These are phyloP conservation scores for Wickerhamiella siamensis DNA, from an alignment of 805 yeast species.

Conservation along the genomic window DNA sequence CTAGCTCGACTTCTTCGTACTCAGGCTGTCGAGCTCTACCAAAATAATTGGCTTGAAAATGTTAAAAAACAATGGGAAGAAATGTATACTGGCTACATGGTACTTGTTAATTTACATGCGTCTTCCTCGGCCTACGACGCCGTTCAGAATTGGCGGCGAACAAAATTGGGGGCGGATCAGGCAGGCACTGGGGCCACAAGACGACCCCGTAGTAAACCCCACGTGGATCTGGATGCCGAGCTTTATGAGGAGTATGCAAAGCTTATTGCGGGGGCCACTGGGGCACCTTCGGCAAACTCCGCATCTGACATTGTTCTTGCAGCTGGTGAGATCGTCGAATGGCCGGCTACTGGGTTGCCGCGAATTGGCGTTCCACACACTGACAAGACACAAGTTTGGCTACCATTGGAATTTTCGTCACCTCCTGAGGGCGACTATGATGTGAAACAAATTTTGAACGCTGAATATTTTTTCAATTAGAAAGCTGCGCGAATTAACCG, in stretches of 20 bases:
- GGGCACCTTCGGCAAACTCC: conserved; percentile 32
- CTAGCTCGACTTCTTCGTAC: conserved; percentile 56
- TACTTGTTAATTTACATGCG: conserved; percentile 38
- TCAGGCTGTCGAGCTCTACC: conserved; percentile 59
- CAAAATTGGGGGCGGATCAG: conserved; percentile 5
- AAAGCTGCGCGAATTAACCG: too few relatives aligned
- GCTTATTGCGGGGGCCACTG: conserved; percentile 46
- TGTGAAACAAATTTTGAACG: conserved; percentile 47
- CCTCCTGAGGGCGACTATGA: conserved; percentile 73
- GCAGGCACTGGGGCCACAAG: too few relatives aligned
- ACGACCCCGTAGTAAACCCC: conserved; percentile 59
- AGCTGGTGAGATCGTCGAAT: conserved; percentile 36
- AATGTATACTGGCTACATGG: conserved; percentile 53
- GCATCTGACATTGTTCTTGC: conserved; percentile 28
- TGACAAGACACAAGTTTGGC: conserved; percentile 27
- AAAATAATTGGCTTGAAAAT: conserved; percentile 45
- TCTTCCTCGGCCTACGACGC: conserved; percentile 36
- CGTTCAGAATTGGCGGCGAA: conserved; percentile 29
- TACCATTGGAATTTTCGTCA: conserved; percentile 50
- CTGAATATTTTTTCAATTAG: conserved; percentile 66
- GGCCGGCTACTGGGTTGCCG: conserved; percentile 36
- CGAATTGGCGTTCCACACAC: conserved; percentile 3
- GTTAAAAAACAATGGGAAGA: conserved; percentile 60
- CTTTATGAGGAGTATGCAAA: conserved; percentile 34
- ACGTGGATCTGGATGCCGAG: conserved; percentile 40